phyloP scores from a whole-genome alignment of 2,329 filamentous ascomycete species.

The Alternaria longipes region DNA sequence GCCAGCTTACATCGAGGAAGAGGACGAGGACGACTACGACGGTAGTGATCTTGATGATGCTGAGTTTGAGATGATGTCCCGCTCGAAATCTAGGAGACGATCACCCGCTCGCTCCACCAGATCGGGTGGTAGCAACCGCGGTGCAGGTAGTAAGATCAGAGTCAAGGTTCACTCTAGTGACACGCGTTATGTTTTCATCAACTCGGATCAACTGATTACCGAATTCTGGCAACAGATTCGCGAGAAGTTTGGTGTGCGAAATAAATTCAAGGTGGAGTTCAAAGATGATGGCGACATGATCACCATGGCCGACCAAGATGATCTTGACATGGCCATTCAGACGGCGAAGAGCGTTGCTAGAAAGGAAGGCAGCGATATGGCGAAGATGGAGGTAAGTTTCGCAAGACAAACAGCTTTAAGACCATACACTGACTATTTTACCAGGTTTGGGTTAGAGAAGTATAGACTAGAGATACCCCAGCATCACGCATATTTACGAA shows the following conservation, averaged over 20 bases:
- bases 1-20: constrained; percentile 79
- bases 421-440: constrained; percentile 50
- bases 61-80: constrained; percentile 80
- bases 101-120: constrained; percentile 55
- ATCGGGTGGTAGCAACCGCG: constrained; percentile 60
- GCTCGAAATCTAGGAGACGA: constrained; percentile 50
- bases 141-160: constrained; percentile 73
- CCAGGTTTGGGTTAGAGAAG: constrained; percentile 58
- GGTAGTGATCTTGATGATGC: constrained; percentile 78
- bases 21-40: constrained; percentile 76
- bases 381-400: constrained; percentile 90
- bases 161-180: constrained; percentile 91
- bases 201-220: constrained; percentile 73
- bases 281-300: constrained; percentile 95
- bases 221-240: constrained; percentile 82
- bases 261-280: constrained; percentile 88
- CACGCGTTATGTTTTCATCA: constrained; percentile 91
- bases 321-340: constrained; percentile 86
- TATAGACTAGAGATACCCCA: constrained; percentile 54
- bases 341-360: constrained; percentile 72
- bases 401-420: neutral
- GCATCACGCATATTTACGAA: constrained; percentile 39
- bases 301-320: constrained; percentile 95
- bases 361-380: constrained; percentile 80
- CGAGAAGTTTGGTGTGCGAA: constrained; percentile 82